Base-by-base conservation (phyloP, 768 basidiomycete species). In the Tricholomella constricta region DNA sequence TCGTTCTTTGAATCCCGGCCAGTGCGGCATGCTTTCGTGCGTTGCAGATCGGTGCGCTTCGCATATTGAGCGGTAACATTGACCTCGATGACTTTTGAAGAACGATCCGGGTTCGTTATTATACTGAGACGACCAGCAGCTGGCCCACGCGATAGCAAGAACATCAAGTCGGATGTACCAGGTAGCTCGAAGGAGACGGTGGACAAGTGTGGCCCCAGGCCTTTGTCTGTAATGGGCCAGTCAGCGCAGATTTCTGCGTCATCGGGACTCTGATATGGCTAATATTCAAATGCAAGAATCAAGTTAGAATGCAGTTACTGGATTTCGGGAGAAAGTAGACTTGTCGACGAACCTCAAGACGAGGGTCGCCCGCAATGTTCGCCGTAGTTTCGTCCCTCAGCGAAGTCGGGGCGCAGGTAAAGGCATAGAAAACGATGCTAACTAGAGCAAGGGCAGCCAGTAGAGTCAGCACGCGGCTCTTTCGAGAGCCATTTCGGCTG, bases 31-130 rank as follows among this genome's bases (percentile, higher is more conserved):
- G 19, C 48, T n/a, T 41, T 40, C 11, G 48, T 26, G 27, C 17
- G 23, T 17, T 49, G 32, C 25, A 49, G 15, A 41, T 41, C 38
- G n/a, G 19, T 25, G 14, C 37, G 36, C 6, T 40, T 9, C 22
- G 11, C 7, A 15, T 49, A 49, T 29, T 41, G 37, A 19, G 48
- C 48, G 12, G 48, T 49, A 6, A 49, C 48, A n/a, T 37, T 49
- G 37, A 49, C 48, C 23, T 41, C 48, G 25, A 41, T 41, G 12
- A 19, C 17, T 2, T 31, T 23, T 15, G 48, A 49, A 3, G 48
- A 41, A 22, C 26, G 27, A 2, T 20, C 6, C 35, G 36, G 17
- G 8, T 23, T 38, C 26, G 40, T 40, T 11, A 27, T 20, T 15
- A 49, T 27, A 20, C 31, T 40, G 25, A 49, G 12, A 12, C 35